phyloP scores from a whole-genome alignment of 371 early-diverging fungal species.

The Rhizomucor pusillus region DNA sequence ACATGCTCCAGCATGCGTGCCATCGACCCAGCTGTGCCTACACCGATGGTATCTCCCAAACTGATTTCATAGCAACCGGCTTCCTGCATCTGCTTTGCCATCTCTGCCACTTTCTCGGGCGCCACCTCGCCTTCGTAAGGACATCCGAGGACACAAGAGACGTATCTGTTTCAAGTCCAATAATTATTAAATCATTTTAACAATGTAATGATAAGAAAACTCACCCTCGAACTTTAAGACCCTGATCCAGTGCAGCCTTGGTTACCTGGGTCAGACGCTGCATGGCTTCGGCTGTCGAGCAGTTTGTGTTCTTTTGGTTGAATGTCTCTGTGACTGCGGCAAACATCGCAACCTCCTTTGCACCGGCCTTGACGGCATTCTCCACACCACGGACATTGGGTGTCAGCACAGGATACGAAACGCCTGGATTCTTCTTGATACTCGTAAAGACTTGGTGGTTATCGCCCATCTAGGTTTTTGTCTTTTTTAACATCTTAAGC shows the following conservation, averaged over 20 bases:
- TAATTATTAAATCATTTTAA: not conserved
- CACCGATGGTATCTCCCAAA: constrained; percentile 96
- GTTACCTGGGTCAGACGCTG: constrained; percentile 71
- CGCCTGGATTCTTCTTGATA: constrained; percentile 59
- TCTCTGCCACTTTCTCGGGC: constrained; percentile 71
- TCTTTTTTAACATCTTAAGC: not conserved
- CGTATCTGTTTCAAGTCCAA: constrained; percentile 57
- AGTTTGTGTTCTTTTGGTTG: constrained; percentile 90
- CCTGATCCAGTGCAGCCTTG: constrained; percentile 63
- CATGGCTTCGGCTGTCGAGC: constrained; percentile 83
- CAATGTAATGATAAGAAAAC: constrained; percentile 4
- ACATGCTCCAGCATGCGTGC: constrained; percentile 73
- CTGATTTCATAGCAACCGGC: constrained; percentile 98
- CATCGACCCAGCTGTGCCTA: constrained; percentile 84
- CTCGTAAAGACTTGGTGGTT: constrained; percentile 70
- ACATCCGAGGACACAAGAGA: constrained; percentile 92
- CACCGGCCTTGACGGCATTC: constrained; percentile 75
- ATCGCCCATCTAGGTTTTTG: constrained; percentile 76
- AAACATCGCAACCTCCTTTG: constrained; percentile 91
- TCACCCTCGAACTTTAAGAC: constrained; percentile 79
- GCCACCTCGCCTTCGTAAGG: constrained; percentile 88
- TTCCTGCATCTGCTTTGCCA: constrained; percentile 73
- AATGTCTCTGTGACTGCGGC: constrained; percentile 91
- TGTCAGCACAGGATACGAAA: constrained; percentile 87
- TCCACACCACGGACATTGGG: constrained; percentile 93